These are phyloP conservation scores for Leccinellum luteum DNA, from an alignment of 768 basidiomycete species.

Conservation along the genomic window DNA sequence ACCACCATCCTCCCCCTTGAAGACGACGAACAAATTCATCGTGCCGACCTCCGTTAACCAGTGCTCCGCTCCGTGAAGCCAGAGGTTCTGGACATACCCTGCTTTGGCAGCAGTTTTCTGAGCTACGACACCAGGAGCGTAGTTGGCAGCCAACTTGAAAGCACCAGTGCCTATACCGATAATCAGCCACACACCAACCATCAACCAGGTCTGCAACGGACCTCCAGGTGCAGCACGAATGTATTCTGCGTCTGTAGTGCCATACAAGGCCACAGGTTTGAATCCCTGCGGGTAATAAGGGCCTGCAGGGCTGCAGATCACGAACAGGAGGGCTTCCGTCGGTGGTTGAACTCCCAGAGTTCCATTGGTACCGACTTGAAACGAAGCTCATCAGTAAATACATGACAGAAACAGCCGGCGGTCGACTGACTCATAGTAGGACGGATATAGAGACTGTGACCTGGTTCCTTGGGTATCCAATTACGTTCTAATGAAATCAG, in stretches of 20 bases:
- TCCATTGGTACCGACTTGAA: constrained; percentile 64
- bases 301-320: constrained; percentile 63
- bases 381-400: constrained; percentile 4
- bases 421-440: constrained; percentile 60
- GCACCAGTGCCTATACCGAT: constrained; percentile 66
- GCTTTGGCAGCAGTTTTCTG: constrained; percentile 72
- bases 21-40: constrained; percentile 89
- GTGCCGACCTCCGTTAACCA: constrained; percentile 72
- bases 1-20: constrained; percentile 70
- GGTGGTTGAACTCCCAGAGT: constrained; percentile 50
- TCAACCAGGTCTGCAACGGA: constrained; percentile 12
- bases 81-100: constrained; percentile 88
- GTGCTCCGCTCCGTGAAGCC: constrained; percentile 72
- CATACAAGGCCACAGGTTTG: constrained; percentile 88
- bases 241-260: constrained; percentile 62
- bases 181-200: constrained; percentile 10
- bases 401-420: neutral
- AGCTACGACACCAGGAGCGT: constrained; percentile 83
- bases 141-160: constrained; percentile 86
- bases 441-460: constrained; percentile 90
- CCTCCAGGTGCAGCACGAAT: constrained; percentile 88
- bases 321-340: constrained; percentile 67
- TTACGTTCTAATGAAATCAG: constrained; percentile 80
- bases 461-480: constrained; percentile 89
- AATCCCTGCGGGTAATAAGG: constrained; percentile 86